Percentiles rank a stretch among this genome's conserved stretches.
Conservation (phyloP, 2,329 filamentous ascomycete species). For the Ciborinia camelliae region DNA sequence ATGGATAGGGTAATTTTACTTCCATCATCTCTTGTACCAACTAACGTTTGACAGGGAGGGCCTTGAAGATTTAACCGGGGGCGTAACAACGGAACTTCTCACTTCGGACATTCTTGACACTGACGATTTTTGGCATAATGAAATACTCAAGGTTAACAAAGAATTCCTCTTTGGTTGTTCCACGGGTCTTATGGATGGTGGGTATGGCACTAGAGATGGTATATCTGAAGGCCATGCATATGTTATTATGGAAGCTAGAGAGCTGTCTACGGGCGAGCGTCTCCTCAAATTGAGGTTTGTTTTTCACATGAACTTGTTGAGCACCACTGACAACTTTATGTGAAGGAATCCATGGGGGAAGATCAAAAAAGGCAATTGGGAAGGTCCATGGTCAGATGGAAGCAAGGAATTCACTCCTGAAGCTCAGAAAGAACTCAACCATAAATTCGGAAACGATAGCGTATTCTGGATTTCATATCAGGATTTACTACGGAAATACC, state of each 20-base stretch:
- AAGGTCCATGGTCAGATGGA: conserved; percentile 56
- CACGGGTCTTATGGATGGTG: conserved; percentile 59
- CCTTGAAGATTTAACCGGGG: conserved; percentile 60
- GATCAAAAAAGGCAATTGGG: conserved; percentile 55
- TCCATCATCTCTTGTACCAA: neutral
- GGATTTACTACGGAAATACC: conserved; percentile 60
- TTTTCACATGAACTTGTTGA: neutral
- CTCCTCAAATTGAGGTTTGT: conserved; percentile 51
- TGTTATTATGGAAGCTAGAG: conserved; percentile 56
- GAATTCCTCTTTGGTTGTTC: conserved; percentile 75
- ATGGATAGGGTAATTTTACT: conserved; percentile 44
- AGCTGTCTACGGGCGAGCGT: conserved; percentile 50
- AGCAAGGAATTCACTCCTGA: conserved; percentile 60
- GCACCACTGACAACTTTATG: neutral
- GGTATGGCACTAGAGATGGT: conserved; percentile 57
- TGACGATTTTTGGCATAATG: conserved; percentile 79
- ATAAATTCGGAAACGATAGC: conserved; percentile 59
- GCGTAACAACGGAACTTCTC: conserved; percentile 68
- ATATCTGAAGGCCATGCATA: conserved; percentile 59
- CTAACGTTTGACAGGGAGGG: conserved; percentile 42
- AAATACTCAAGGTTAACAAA: conserved; percentile 75
- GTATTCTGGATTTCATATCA: conserved; percentile 63
- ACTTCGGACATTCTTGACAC: conserved; percentile 72
- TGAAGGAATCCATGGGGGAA: conserved; percentile 56
- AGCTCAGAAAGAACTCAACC: conserved; percentile 54